These are phyloP conservation scores for Ophiostoma sp. DNA, from an alignment of 2,329 filamentous ascomycete genomes.

Conservation along the genomic window DNA sequence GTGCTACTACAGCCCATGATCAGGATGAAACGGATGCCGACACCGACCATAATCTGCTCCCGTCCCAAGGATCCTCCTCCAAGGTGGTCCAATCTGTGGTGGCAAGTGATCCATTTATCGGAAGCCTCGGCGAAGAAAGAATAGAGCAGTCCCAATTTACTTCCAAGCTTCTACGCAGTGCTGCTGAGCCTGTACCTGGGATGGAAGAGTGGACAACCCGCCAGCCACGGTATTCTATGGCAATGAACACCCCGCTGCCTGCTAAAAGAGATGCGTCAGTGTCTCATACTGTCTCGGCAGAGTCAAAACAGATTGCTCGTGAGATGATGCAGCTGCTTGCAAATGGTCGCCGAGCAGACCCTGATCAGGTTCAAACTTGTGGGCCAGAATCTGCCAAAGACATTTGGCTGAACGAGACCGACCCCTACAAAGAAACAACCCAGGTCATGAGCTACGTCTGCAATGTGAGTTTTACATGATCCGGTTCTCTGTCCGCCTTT, in stretches of 20 bases:
- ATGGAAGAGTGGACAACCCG: neutral
- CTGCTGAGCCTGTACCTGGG: neutral
- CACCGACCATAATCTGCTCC: neutral
- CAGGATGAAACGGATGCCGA: neutral
- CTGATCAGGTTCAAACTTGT: neutral
- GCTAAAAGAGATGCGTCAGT: neutral
- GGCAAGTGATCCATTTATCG: constrained; percentile 21
- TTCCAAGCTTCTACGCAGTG: constrained; percentile 18
- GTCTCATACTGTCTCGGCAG: neutral
- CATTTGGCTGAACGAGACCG: constrained; percentile 23
- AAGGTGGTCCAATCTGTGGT: neutral
- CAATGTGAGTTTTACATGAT: constrained; percentile 16
- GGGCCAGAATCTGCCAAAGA: constrained; percentile 7
- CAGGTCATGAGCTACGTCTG: constrained; percentile 27
- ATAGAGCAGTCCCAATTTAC: constrained; percentile 20
- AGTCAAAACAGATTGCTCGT: constrained; percentile 11
- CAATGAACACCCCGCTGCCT: neutral
- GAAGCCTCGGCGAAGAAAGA: neutral
- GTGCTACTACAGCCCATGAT: neutral
- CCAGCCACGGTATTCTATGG: neutral
- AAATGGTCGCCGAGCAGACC: neutral
- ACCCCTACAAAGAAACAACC: constrained; percentile 24
- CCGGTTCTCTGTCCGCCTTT: neutral
- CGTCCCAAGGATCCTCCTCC: neutral
- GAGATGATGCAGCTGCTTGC: constrained; percentile 23